Percentiles rank a stretch among this genome's conserved stretches.
Evolutionary conservation across 1,284 basidiomycete species (phyloP).

Genomic region (Rhodofomes roseus): DNA sequence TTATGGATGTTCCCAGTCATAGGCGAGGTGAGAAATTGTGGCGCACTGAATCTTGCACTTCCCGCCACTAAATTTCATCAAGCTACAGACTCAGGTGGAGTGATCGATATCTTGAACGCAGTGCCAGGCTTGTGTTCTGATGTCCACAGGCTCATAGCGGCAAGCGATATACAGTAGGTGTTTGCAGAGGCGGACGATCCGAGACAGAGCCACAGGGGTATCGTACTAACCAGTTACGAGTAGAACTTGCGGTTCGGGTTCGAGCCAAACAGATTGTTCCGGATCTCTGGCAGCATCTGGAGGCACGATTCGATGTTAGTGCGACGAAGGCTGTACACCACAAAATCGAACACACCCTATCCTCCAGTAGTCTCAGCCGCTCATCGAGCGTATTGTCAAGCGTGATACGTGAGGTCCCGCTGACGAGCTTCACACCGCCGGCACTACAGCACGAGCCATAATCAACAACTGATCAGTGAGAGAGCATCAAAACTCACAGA

Average conservation of each 20-base stretch:
- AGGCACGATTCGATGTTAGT: neutral
- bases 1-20: no score
- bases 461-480: neutral
- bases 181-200: neutral
- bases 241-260: conserved; percentile 89
- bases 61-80: no score
- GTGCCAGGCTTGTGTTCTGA: no score
- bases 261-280: conserved; percentile 79
- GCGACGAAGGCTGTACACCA: neutral
- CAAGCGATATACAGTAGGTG: neutral
- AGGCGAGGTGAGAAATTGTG: no score
- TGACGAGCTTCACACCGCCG: conserved; percentile 79
- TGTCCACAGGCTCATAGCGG: no score
- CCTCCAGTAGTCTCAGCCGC: conserved; percentile 81
- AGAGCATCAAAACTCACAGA: conserved; percentile 42
- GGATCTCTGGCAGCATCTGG: conserved; percentile 91
- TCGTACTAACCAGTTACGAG: conserved; percentile 38
- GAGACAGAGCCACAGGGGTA: neutral
- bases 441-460: conserved; percentile 43
- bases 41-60: no score
- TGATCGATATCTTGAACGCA: no score
- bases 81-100: no score
- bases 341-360: conserved; percentile 61
- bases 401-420: conserved; percentile 73
- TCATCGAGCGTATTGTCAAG: conserved; percentile 93